Conservation (phyloP, 148 eudicot species). For the Spergularia bocconei region DNA sequence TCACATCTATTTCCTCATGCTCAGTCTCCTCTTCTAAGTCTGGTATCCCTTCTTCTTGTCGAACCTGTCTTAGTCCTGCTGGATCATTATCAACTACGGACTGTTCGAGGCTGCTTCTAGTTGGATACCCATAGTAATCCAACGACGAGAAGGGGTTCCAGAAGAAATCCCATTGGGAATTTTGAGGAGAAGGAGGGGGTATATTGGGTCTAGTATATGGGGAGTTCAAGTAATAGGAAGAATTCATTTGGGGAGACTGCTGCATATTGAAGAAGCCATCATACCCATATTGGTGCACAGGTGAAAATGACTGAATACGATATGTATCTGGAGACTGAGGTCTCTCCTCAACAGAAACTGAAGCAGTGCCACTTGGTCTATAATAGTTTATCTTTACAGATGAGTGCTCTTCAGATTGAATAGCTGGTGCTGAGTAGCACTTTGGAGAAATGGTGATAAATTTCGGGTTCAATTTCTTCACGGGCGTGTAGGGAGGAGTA, state of each 20-base stretch:
- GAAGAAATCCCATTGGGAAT: slow-evolving; percentile 91
- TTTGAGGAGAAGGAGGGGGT: slow-evolving; percentile 75
- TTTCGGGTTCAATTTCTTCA: slow-evolving; percentile 53
- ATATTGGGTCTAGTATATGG: slow-evolving; percentile 47
- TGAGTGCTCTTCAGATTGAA: slow-evolving; percentile 46
- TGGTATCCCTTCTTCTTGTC: slow-evolving; percentile 97
- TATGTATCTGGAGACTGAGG: slow-evolving; percentile 75
- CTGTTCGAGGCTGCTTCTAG: slow-evolving; percentile 58
- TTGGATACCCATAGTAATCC: slow-evolving; percentile 82
- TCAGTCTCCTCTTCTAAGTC: slow-evolving; percentile 93
- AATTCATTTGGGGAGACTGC: slow-evolving; percentile 56
- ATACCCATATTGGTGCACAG: slow-evolving; percentile 55
- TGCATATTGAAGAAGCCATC: slow-evolving; percentile 80
- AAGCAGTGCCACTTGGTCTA: slow-evolving; percentile 64
- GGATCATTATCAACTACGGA: slow-evolving; percentile 62
- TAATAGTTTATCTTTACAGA: slow-evolving; percentile 59
- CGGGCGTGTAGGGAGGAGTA: slow-evolving; percentile 52
- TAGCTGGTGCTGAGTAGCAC: slow-evolving; percentile 52
- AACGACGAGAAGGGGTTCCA: slow-evolving; percentile 97
- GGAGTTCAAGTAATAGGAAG: slow-evolving; percentile 50
- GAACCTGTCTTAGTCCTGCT: slow-evolving; percentile 66
- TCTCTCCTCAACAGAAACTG: slow-evolving; percentile 71
- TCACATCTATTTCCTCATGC: slow-evolving; percentile 54
- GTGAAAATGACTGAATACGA: slow-evolving; percentile 62
- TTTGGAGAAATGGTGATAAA: slow-evolving; percentile 76